Base-by-base conservation (phyloP, 495 filamentous ascomycete genomes). In the Trichoderma reesei region DNA sequence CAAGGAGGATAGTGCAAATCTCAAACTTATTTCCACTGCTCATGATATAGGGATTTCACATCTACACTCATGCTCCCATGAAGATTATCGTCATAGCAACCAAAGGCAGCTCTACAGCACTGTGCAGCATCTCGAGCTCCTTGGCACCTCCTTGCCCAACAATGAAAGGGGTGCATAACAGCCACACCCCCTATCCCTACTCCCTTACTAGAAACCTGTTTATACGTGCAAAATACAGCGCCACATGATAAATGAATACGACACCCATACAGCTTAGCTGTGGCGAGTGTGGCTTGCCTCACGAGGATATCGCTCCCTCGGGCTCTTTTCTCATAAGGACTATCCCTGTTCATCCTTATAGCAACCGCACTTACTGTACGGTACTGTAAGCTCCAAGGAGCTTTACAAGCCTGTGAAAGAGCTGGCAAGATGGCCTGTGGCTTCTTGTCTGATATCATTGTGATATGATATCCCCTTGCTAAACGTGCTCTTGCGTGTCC, bases 371-470 rank as follows among this genome's bases (percentile, higher is more conserved):
- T 26, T 26, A 26, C 26, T 26, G 26, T 26, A 26, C 7, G 51
- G 11, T 56, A 56, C 51, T 13, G 26, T 33, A 34, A 56, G 51
- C 51, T 3, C 8, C 51, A 33, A 10, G 18, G 20, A 56, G 51
- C 26, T 56, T 31, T 26, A 13, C 11, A 10, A 8, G 51, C 20
- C 51, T 33, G 18, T 56, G 8, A 4, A 10, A 9, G 11, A 56
- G 51, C 51, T 56, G 9, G 31, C 13, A n/a, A 56, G 31, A 34
- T 26, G 18, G 26, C 7, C 26, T 33, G 51, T 56, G 51, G 51
- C 51, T 56, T 56, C 51, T 56, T 56, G 51, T 56, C 51, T 56
- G 51, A 56, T 56, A 56, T 56, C 51, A 56, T 56, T 56, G 51
- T 56, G 51, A 56, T 56, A 56, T 56, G 51, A 34, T 34, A 33